phyloP scores from a whole-genome alignment of 2,329 filamentous ascomycete genomes.

The Pseudocercospora eumusae region DNA sequence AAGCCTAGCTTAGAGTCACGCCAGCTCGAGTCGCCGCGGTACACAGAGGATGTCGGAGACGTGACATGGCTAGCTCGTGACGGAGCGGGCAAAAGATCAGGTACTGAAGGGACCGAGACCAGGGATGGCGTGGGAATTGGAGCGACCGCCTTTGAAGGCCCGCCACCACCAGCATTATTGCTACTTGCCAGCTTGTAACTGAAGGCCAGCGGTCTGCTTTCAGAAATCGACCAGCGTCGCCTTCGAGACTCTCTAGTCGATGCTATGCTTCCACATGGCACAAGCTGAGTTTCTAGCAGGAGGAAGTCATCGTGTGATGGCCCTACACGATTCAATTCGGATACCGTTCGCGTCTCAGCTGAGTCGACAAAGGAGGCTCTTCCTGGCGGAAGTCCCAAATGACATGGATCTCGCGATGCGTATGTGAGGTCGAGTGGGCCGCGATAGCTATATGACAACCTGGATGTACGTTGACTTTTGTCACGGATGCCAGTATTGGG shows the following conservation, averaged over 20 bases:
- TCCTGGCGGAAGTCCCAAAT: neutral
- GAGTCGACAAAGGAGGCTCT: neutral
- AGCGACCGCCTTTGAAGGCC: neutral
- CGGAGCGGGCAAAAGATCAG: neutral
- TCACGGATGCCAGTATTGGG: neutral
- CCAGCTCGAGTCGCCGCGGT: neutral
- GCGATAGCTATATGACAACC: neutral
- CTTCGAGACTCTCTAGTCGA: neutral
- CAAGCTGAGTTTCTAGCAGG: neutral
- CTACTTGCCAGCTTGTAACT: neutral
- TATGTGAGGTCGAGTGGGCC: neutral
- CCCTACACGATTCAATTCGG: neutral
- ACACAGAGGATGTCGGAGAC: neutral
- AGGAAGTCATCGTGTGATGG: neutral
- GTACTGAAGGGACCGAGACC: neutral
- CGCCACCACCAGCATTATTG: neutral
- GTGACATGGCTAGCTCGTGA: neutral
- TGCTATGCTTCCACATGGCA: neutral
- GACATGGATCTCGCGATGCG: neutral
- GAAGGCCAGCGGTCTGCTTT: conserved; percentile 1
- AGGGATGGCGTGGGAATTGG: neutral
- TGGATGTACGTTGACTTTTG: neutral
- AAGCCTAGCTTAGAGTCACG: neutral
- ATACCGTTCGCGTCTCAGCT: neutral
- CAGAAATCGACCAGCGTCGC: conserved; percentile 5